Percentiles rank a stretch among this genome's conserved stretches.
These are phyloP conservation scores for Acacia acuminata DNA, from an alignment of 306 rosid species.

Conservation along the genomic window DNA sequence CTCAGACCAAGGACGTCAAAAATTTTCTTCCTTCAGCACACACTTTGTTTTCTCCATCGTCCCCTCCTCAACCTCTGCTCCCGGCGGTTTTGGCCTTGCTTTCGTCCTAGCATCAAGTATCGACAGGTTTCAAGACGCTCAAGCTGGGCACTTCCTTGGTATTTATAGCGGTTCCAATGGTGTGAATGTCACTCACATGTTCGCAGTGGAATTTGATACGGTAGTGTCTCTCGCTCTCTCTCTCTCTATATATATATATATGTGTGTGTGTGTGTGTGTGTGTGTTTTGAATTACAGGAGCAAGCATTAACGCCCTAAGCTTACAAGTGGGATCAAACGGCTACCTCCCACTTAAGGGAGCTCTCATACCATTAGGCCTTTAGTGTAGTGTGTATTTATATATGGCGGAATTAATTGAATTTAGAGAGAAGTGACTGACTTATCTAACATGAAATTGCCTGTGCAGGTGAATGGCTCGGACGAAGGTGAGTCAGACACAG, in stretches of 20 bases:
- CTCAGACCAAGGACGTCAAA: neutral
- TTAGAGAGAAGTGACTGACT: neutral
- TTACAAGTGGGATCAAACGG: too few relatives aligned
- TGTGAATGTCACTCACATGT: conserved; percentile 28
- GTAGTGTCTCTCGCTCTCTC: too few relatives aligned
- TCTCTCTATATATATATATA: too few relatives aligned
- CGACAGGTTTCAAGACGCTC: conserved; percentile 35
- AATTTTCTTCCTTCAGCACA: conserved; percentile 56
- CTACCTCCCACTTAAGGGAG: too few relatives aligned
- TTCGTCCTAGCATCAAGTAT: conserved; percentile 50
- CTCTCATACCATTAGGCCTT: too few relatives aligned
- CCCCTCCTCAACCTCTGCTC: conserved; percentile 35
- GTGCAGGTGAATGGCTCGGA: conserved; percentile 45
- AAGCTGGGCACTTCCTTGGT: conserved; percentile 54
- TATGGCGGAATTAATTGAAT: neutral
- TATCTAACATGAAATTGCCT: neutral
- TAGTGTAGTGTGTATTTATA: neutral
- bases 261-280: too few relatives aligned
- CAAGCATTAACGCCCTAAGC: too few relatives aligned
- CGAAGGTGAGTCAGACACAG: conserved; percentile 12
- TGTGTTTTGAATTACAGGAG: too few relatives aligned
- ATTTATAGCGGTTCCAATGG: conserved; percentile 38
- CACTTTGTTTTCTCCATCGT: conserved; percentile 65
- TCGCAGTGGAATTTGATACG: conserved; percentile 79
- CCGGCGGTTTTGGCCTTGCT: conserved; percentile 72